Evolutionary conservation across 345 rosid species (phyloP).

Genomic region (Linum usitatissimum): DNA sequence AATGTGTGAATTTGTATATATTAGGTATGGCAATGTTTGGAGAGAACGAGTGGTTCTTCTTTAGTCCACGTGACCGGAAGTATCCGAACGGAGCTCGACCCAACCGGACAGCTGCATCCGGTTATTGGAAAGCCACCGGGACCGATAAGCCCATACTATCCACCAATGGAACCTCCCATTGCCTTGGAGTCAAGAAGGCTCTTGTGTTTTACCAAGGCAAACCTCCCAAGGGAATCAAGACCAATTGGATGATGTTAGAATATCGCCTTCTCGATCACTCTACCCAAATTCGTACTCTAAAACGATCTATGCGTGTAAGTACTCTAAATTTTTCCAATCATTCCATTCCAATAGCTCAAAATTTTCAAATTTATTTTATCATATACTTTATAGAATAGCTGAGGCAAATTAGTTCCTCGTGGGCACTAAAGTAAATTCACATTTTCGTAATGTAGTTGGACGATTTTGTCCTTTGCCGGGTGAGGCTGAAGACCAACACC

Average conservation of each 20-base stretch:
- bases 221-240: conserved; percentile 33
- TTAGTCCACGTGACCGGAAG: conserved; percentile 30
- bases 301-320: conserved; percentile 37
- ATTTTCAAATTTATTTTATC: too few species aligned
- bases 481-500: conserved; percentile 17
- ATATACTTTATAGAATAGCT: too few species aligned
- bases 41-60: conserved; percentile 35
- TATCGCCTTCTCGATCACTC: conserved; percentile 26
- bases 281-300: conserved; percentile 16
- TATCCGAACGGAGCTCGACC: conserved; percentile 37
- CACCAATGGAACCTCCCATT: conserved; percentile 16
- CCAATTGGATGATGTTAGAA: conserved; percentile 39
- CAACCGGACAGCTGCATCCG: conserved; percentile 31
- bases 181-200: conserved; percentile 38
- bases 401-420: too few species aligned
- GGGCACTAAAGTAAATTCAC: too few species aligned
- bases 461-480: conserved; percentile 34
- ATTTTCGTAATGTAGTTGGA: conserved; percentile 20
- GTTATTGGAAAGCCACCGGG: conserved; percentile 41
- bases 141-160: conserved; percentile 28
- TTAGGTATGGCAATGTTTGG: conserved; percentile 27
- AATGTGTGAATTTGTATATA: too few species aligned
- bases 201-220: conserved; percentile 31
- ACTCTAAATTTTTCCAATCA: not conserved
- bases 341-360: not conserved